phyloP scores from a whole-genome alignment of 2,329 filamentous ascomycete genomes.

The Tricladium varicosporioides region DNA sequence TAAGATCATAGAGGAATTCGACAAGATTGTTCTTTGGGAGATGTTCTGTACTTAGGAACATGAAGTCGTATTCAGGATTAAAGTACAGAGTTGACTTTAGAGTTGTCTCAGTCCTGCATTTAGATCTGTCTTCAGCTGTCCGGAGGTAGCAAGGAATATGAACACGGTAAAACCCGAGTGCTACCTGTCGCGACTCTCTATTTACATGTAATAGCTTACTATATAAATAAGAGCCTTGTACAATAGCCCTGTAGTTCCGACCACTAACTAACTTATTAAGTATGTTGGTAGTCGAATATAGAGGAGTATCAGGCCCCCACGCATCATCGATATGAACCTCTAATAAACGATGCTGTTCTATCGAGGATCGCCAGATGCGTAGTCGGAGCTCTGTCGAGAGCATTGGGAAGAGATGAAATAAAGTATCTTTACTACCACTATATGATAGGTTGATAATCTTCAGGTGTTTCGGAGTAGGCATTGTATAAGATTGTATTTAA shows the following conservation, averaged over 20 bases:
- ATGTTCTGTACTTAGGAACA: not conserved
- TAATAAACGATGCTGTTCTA: not conserved
- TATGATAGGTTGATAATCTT: not conserved
- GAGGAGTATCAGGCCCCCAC: not conserved
- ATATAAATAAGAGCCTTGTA: not conserved
- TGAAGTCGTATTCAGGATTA: slow-evolving; percentile 7
- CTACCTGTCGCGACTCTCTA: slow-evolving; percentile 2
- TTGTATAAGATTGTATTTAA: not conserved
- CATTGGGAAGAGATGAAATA: not conserved
- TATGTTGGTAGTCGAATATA: not conserved
- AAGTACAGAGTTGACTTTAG: not conserved
- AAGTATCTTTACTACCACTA: not conserved
- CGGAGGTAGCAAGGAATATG: slow-evolving; percentile 6
- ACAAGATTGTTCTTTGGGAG: not conserved
- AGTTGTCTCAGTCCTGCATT: not conserved
- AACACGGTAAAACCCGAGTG: slow-evolving; percentile 3
- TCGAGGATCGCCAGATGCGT: not conserved
- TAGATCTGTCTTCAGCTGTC: not conserved
- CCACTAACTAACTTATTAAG: not conserved
- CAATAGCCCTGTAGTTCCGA: not conserved
- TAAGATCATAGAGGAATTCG: slow-evolving; percentile 4
- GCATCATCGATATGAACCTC: not conserved
- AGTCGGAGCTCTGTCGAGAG: not conserved
- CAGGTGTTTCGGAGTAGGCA: not conserved
- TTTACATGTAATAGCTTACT: not conserved